Conservation (phyloP, 2,329 filamentous ascomycete species). For the Huntiella abstrusa region DNA sequence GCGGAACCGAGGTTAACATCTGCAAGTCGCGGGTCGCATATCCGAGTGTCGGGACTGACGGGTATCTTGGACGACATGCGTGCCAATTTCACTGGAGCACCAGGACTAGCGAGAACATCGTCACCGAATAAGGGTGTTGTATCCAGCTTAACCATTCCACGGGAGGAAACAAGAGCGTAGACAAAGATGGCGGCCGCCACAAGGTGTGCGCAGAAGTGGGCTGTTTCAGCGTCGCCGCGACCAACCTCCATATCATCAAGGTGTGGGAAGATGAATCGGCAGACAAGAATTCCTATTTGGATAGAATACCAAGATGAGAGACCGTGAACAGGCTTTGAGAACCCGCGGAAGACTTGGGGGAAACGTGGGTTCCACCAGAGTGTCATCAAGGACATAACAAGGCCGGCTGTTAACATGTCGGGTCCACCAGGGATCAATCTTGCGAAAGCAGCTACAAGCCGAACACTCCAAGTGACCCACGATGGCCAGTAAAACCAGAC, state of each 20-base stretch:
- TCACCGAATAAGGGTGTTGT: conserved; percentile 32
- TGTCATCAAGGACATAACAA: conserved; percentile 30
- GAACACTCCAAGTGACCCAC: not conserved
- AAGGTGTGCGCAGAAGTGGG: conserved; percentile 33
- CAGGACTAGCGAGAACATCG: conserved; percentile 4
- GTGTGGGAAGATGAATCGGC: conserved; percentile 32
- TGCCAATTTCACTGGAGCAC: not conserved
- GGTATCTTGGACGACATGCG: not conserved
- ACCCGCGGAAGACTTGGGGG: conserved; percentile 39
- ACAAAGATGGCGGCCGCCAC: conserved; percentile 33
- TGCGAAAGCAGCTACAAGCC: conserved; percentile 14
- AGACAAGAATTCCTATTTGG: conserved; percentile 38
- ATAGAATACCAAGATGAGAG: conserved; percentile 47
- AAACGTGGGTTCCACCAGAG: conserved; percentile 54
- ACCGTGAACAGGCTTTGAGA: conserved; percentile 38
- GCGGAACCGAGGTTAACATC: conserved; percentile 2
- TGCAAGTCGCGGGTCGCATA: not conserved
- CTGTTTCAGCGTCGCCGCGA: conserved; percentile 20
- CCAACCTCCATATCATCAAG: conserved; percentile 23
- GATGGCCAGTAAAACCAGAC: conserved; percentile 4
- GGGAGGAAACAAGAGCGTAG: conserved; percentile 16
- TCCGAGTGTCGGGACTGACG: not conserved
- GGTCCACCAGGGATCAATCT: conserved; percentile 24
- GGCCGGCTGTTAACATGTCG: conserved; percentile 26
- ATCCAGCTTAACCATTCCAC: conserved; percentile 25